Evolutionary conservation across 768 basidiomycete species (phyloP).

Genomic region (Amyloporia xantha): DNA sequence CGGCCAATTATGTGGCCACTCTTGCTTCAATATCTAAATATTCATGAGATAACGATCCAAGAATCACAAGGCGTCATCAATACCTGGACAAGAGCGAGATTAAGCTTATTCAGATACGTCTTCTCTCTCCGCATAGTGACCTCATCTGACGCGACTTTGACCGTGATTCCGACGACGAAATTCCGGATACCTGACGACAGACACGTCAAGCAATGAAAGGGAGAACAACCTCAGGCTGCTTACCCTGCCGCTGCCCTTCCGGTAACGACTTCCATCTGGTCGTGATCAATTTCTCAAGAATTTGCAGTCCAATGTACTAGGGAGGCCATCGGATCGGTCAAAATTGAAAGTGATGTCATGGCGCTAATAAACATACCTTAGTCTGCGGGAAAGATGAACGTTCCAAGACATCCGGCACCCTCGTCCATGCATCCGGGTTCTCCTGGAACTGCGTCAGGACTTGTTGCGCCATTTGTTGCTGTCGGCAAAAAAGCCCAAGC

Average conservation of each 20-base stretch:
- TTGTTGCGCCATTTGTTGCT: constrained; percentile 96
- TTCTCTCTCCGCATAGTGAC: constrained; percentile 83
- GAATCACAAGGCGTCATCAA: not conserved
- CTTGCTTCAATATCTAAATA: constrained; percentile 91
- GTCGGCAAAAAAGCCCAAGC: constrained; percentile 10
- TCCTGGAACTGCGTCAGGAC: constrained; percentile 95
- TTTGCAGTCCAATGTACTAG: constrained; percentile 94
- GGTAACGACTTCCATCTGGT: constrained; percentile 97
- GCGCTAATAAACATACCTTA: constrained; percentile 58
- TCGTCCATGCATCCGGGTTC: constrained; percentile 93
- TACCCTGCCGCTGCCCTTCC: constrained; percentile 88
- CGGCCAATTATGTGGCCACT: constrained; percentile 99
- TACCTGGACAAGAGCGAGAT: constrained; percentile 92
- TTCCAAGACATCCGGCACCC: constrained; percentile 92
- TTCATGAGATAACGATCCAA: not conserved
- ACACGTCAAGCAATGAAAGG: not conserved
- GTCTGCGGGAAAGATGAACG: constrained; percentile 77
- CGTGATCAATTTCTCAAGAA: constrained; percentile 90
- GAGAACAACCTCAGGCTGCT: constrained; percentile 4
- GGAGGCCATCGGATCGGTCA: not conserved
- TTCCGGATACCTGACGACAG: constrained; percentile 75
- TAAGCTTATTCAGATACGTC: constrained; percentile 93
- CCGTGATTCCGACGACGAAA: constrained; percentile 89
- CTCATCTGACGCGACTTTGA: constrained; percentile 93
- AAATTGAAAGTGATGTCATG: constrained; percentile 22